phyloP scores from a whole-genome alignment of 2,329 filamentous ascomycete species.

The Trichoderma endophyticum region DNA sequence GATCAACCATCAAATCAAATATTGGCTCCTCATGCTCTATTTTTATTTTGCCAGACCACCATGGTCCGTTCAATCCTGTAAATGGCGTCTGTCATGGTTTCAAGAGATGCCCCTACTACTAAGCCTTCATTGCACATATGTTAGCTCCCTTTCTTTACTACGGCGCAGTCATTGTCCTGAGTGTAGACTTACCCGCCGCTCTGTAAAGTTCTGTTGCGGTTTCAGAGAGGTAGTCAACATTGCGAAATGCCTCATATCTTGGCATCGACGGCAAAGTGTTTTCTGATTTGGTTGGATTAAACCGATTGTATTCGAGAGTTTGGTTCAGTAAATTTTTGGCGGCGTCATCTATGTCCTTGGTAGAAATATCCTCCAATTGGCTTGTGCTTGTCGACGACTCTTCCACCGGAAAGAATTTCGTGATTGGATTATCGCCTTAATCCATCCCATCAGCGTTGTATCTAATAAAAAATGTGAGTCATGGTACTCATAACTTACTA shows the following conservation, averaged over 20 bases:
- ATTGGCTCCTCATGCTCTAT: neutral
- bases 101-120: constrained; percentile 34
- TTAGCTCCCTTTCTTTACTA: neutral
- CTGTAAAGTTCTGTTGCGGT: constrained; percentile 33
- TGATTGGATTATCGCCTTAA: constrained; percentile 29
- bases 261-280: neutral
- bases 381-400: constrained; percentile 12
- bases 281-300: neutral
- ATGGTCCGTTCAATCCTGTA: constrained; percentile 39
- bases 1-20: neutral
- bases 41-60: constrained; percentile 32
- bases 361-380: constrained; percentile 24
- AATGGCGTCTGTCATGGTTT: constrained; percentile 35
- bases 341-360: constrained; percentile 27
- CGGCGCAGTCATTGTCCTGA: neutral
- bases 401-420: constrained; percentile 37
- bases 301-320: constrained; percentile 16
- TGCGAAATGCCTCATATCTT: constrained; percentile 34
- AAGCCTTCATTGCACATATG: constrained; percentile 24
- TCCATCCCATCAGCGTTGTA: neutral
- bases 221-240: constrained; percentile 32
- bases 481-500: constrained; percentile 27
- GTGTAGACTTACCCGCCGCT: constrained; percentile 30
- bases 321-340: constrained; percentile 24
- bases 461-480: neutral